A percentile compares a stretch with the other conserved stretches of the same genome.
phyloP scores from a whole-genome alignment of 192 early-diverging fungal species.

The Geranomyces variabilis region DNA sequence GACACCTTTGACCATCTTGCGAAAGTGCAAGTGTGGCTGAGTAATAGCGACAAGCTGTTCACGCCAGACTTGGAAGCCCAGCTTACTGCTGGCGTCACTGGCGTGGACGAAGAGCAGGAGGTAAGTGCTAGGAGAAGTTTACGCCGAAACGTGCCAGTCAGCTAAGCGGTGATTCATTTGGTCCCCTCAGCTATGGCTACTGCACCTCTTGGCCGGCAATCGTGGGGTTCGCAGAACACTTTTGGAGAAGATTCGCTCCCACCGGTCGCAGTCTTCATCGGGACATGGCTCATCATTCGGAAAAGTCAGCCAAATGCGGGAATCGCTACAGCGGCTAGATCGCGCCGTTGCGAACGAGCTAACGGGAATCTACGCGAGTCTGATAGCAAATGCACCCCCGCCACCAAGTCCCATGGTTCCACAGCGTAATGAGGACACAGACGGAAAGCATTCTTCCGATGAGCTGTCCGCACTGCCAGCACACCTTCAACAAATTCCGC shows the following conservation, averaged over 20 bases:
- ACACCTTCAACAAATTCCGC: no score
- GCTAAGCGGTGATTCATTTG: no score
- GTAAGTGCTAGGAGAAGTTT: not conserved
- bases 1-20: constrained; percentile 17
- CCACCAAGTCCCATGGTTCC: not conserved
- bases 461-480: no score
- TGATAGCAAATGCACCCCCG: not conserved
- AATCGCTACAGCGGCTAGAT: not conserved
- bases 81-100: constrained; percentile 13
- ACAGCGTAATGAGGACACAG: not conserved
- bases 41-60: constrained; percentile 21
- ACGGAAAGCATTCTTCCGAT: no score
- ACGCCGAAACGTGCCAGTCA: no score
- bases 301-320: not conserved
- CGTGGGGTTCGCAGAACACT: constrained; percentile 1
- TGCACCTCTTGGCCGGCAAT: constrained; percentile 1
- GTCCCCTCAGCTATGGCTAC: constrained; percentile 12
- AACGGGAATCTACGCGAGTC: not conserved
- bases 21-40: constrained; percentile 12
- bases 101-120: constrained; percentile 27
- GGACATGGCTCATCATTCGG: not conserved
- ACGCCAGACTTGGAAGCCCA: constrained; percentile 16
- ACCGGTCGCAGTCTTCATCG: constrained; percentile 11
- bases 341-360: not conserved
- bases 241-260: constrained; percentile 10